Evolutionary conservation across 2,329 filamentous ascomycete genomes (phyloP), one percentile per base, ranked within the genome.

Genomic region (Thermothelomyces thermophilus): DNA sequence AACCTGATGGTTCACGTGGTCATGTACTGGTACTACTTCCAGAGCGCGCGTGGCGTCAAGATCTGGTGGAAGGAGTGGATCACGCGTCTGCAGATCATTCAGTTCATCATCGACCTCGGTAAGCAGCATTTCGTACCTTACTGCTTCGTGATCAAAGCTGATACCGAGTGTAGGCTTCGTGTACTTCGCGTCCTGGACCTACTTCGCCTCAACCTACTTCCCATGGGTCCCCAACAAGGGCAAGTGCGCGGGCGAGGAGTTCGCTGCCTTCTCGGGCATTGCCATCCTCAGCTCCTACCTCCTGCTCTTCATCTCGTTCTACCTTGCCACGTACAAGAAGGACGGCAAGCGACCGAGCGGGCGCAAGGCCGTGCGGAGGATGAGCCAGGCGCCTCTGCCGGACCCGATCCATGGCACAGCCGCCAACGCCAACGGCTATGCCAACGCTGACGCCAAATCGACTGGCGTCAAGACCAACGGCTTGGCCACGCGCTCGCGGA

Each of bases 21-120:
- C 67, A 97, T 97, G 91, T 97, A 97, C 84, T 96, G 90, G 90
- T 97, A 97, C 83, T 97, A 97, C 82, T 97, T 97, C 84, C 91
- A 97, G 79, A 91, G 88, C 66, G 90, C 91, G 48, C 90, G 91
- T 62, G 93, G 93, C 61, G 82, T 97, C 70, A 85, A 84, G 64
- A 93, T 96, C 73, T 96, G 90, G 90, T 97, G 91, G 91, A 97
- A 97, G 86, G 89, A 96, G 74, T 97, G 91, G 86, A 94, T 97
- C 68, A 97, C 91, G 62, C 87, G 90, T 66, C 86, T 96, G 66
- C 91, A 97, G 73, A 97, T 97, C 70, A 82, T 87, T 63, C 91
- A 97, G 70, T 97, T 97, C 74, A 80, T 97, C 68, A 91, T 97
- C 69, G 91, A 96, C 71, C 85, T 97, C 55, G 90, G 87, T 90